Conservation (phyloP, 2,329 filamentous ascomycete genomes). For the Xylariaceae sp. region DNA sequence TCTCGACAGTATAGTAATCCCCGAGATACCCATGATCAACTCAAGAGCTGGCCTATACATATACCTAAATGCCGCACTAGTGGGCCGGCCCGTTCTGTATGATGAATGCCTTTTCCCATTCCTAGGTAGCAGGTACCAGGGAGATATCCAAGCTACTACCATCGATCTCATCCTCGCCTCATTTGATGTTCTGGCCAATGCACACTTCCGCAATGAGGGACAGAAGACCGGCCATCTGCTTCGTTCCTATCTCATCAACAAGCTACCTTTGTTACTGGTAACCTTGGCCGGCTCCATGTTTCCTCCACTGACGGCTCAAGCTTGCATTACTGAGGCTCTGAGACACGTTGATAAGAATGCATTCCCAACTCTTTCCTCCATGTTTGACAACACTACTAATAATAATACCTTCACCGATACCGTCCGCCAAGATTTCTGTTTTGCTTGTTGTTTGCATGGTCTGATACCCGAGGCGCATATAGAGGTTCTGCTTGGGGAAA, state of each 20-base stretch:
- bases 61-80: slow-evolving; percentile 79
- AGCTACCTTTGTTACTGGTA: slow-evolving; percentile 52
- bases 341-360: slow-evolving; percentile 77
- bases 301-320: slow-evolving; percentile 70
- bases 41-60: slow-evolving; percentile 81
- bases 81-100: slow-evolving; percentile 78
- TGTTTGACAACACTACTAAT: slow-evolving; percentile 57
- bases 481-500: slow-evolving; percentile 75
- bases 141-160: slow-evolving; percentile 71
- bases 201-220: slow-evolving; percentile 64
- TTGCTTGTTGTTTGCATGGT: slow-evolving; percentile 82
- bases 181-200: slow-evolving; percentile 86
- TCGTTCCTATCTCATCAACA: slow-evolving; percentile 79
- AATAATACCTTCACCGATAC: slow-evolving; percentile 56
- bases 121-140: slow-evolving; percentile 39
- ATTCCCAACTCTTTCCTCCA: slow-evolving; percentile 57
- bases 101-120: slow-evolving; percentile 63
- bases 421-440: slow-evolving; percentile 71
- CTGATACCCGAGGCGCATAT: slow-evolving; percentile 77
- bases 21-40: slow-evolving; percentile 67
- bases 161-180: slow-evolving; percentile 82
- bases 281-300: slow-evolving; percentile 61
- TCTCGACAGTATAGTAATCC: slow-evolving; percentile 50
- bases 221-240: slow-evolving; percentile 64
- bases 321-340: slow-evolving; percentile 66